phyloP scores from a whole-genome alignment of 75 land plant genomes.

The Picea sitchensis region DNA sequence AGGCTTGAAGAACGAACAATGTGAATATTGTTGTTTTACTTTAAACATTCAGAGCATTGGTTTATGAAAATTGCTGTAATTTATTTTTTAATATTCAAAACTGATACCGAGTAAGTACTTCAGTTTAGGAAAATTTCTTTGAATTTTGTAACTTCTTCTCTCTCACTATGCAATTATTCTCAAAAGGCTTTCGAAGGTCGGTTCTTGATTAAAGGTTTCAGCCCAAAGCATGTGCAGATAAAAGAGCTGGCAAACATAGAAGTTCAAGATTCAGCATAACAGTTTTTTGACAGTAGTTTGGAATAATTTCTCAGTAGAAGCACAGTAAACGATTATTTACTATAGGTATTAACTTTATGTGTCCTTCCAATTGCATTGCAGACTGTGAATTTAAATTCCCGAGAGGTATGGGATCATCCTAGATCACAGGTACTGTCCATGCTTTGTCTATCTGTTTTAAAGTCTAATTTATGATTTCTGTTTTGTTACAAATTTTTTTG shows the following conservation, averaged over 20 bases:
- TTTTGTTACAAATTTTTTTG: neutral
- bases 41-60: neutral
- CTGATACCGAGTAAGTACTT: neutral
- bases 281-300: neutral
- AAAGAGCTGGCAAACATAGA: neutral
- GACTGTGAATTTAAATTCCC: slow-evolving; percentile 54
- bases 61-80: neutral
- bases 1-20: neutral
- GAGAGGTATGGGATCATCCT: slow-evolving; percentile 20
- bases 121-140: neutral
- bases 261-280: neutral
- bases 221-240: neutral
- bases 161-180: neutral
- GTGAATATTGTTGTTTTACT: neutral
- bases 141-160: neutral
- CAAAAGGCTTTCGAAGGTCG: no score
- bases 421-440: slow-evolving; percentile 26
- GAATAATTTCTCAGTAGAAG: neutral
- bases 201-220: neutral
- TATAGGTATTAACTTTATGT: neutral
- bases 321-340: neutral
- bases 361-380: slow-evolving; percentile 20
- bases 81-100: neutral
- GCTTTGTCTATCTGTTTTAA: neutral
- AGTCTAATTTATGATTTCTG: neutral